Conservation (phyloP, 2,329 filamentous ascomycete species). For the Arthrobotrys pseudoclavata region DNA sequence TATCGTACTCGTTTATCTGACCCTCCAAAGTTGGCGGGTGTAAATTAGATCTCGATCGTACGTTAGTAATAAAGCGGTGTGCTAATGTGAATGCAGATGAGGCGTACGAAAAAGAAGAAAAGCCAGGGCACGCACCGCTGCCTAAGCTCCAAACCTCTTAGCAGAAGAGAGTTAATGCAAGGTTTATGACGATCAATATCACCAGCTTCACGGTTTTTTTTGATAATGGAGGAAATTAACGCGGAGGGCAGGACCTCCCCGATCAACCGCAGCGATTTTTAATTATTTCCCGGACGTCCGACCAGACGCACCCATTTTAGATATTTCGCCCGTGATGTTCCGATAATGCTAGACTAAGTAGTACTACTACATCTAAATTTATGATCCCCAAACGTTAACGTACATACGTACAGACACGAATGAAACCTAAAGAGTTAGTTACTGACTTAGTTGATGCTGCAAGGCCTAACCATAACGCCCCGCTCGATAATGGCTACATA, state of each 20-base stretch:
- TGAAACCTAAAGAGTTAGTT: conserved; percentile 43
- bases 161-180: conserved; percentile 16
- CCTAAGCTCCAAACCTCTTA: conserved; percentile 36
- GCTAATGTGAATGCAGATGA: conserved; percentile 16
- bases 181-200: conserved; percentile 44
- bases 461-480: conserved; percentile 47
- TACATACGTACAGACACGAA: conserved; percentile 9
- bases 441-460: conserved; percentile 26
- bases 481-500: conserved; percentile 53
- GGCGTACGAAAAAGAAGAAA: conserved; percentile 18
- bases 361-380: background rate
- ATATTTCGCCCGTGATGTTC: conserved; percentile 13
- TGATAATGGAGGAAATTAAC: conserved; percentile 1
- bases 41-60: conserved; percentile 51
- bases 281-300: conserved; percentile 13
- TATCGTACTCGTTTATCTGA: conserved; percentile 46
- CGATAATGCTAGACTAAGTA: background rate
- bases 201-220: conserved; percentile 18
- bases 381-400: background rate
- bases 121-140: conserved; percentile 21
- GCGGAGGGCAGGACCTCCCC: conserved; percentile 29
- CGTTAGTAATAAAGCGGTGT: conserved; percentile 24
- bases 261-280: background rate
- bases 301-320: conserved; percentile 21
- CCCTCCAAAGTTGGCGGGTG: conserved; percentile 20